These are phyloP conservation scores for Boletus insuetus DNA, from an alignment of 768 basidiomycete genomes.

Conservation along the genomic window DNA sequence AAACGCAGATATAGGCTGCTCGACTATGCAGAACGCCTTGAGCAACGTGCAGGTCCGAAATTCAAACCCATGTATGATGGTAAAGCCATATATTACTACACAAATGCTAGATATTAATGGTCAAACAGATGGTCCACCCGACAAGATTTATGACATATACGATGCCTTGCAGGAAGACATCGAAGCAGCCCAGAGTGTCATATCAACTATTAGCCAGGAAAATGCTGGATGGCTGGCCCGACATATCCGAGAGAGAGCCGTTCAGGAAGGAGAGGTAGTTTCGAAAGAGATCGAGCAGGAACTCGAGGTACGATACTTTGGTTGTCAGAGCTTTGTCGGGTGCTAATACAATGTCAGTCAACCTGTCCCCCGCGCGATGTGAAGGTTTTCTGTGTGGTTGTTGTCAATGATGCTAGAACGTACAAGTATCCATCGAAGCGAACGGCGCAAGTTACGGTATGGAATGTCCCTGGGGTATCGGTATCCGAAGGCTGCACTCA, in stretches of 20 bases:
- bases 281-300: slow-evolving; percentile 68
- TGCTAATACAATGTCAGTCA: slow-evolving; percentile 35
- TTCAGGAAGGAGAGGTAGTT: slow-evolving; percentile 47
- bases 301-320: slow-evolving; percentile 53
- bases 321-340: neutral
- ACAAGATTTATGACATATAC: slow-evolving; percentile 53
- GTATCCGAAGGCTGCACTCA: slow-evolving; percentile 49
- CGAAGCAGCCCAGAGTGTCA: slow-evolving; percentile 39
- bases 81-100: slow-evolving; percentile 14
- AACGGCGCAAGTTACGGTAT: slow-evolving; percentile 75
- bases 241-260: slow-evolving; percentile 47
- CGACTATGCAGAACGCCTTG: slow-evolving; percentile 64
- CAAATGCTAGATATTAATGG: neutral
- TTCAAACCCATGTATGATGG: slow-evolving; percentile 44
- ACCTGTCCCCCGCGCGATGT: slow-evolving; percentile 73
- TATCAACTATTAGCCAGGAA: slow-evolving; percentile 39
- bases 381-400: slow-evolving; percentile 70
- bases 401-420: slow-evolving; percentile 62
- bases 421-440: slow-evolving; percentile 50
- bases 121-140: slow-evolving; percentile 33
- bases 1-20: slow-evolving; percentile 52
- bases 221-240: slow-evolving; percentile 66
- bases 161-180: slow-evolving; percentile 60
- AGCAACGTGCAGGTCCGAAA: slow-evolving; percentile 50
- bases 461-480: slow-evolving; percentile 63